phyloP scores from a whole-genome alignment of 1,284 basidiomycete genomes.

The Boletus albobrunnescens region DNA sequence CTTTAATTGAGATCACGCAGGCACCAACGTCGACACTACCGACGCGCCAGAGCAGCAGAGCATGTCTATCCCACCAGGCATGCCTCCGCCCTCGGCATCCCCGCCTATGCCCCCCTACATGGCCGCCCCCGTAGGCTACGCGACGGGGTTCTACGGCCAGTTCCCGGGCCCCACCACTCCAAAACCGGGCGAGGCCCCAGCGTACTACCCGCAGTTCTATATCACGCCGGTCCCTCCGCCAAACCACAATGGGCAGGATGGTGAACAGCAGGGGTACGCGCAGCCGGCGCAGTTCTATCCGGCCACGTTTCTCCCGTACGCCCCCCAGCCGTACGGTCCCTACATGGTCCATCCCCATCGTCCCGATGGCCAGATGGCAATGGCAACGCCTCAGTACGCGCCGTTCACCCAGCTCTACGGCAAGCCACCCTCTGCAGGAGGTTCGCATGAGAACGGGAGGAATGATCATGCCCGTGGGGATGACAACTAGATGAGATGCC shows the following conservation, averaged over 20 bases:
- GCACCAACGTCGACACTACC: slow-evolving; percentile 48
- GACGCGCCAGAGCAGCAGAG: slow-evolving; percentile 45
- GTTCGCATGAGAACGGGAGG: slow-evolving; percentile 32
- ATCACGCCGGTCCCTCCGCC: slow-evolving; percentile 42
- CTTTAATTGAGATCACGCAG: slow-evolving; percentile 49
- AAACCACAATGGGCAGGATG: slow-evolving; percentile 42
- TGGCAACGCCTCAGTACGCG: slow-evolving; percentile 35
- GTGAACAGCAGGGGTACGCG: slow-evolving; percentile 43
- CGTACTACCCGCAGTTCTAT: slow-evolving; percentile 49
- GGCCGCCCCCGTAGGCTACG: slow-evolving; percentile 40
- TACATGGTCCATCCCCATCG: slow-evolving; percentile 47
- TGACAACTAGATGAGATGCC: slow-evolving; percentile 32
- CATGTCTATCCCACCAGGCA: slow-evolving; percentile 42
- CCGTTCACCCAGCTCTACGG: slow-evolving; percentile 36
- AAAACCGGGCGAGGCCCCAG: slow-evolving; percentile 51
- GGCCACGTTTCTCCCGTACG: slow-evolving; percentile 45
- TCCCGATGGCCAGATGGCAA: slow-evolving; percentile 40
- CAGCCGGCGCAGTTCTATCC: slow-evolving; percentile 48
- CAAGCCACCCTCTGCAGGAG: slow-evolving; percentile 33
- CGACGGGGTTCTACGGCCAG: slow-evolving; percentile 45
- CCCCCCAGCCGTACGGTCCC: slow-evolving; percentile 46
- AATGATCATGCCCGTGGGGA: slow-evolving; percentile 31
- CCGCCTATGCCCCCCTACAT: slow-evolving; percentile 47
- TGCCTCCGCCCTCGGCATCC: slow-evolving; percentile 40
- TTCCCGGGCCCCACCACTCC: slow-evolving; percentile 45